These are phyloP conservation scores for Andrographis paniculata DNA, from an alignment of 305 asterid species.

Conservation along the genomic window DNA sequence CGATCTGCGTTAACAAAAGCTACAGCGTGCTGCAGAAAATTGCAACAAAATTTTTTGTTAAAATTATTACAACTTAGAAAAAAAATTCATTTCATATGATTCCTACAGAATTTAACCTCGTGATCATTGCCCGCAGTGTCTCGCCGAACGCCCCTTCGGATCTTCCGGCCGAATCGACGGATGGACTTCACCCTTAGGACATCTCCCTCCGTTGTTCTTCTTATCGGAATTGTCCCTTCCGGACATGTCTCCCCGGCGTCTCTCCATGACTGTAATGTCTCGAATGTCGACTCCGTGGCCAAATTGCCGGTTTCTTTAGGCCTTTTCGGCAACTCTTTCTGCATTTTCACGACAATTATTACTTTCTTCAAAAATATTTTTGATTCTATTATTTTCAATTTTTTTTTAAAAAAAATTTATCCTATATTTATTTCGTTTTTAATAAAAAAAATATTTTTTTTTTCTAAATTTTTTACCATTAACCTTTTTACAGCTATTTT, in stretches of 20 bases:
- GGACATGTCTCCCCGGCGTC: slow-evolving; percentile 67
- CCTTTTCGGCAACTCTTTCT: slow-evolving; percentile 78
- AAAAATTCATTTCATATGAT: not conserved
- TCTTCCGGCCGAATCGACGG: slow-evolving; percentile 68
- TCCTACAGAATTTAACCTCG: slow-evolving; percentile 39
- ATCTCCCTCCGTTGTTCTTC: slow-evolving; percentile 66
- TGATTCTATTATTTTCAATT: too few species aligned
- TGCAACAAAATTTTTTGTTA: not conserved
- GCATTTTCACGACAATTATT: too few species aligned
- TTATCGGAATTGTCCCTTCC: slow-evolving; percentile 64
- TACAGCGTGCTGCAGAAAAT: slow-evolving; percentile 62
- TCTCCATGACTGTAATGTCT: slow-evolving; percentile 52
- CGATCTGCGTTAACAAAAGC: slow-evolving; percentile 80
- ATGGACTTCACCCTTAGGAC: slow-evolving; percentile 45
- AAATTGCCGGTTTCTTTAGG: slow-evolving; percentile 40
- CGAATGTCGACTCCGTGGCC: slow-evolving; percentile 22
- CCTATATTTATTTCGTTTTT: too few species aligned
- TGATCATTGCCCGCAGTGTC: slow-evolving; percentile 77
- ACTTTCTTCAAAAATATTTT: too few species aligned
- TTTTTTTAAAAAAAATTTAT: too few species aligned
- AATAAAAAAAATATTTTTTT: too few species aligned
- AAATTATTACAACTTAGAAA: not conserved
- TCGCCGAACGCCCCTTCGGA: slow-evolving; percentile 48
- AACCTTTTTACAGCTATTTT: too few species aligned
- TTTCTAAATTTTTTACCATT: too few species aligned